Conservation (phyloP, 768 basidiomycete species). For the Austroboletus eburneus region DNA sequence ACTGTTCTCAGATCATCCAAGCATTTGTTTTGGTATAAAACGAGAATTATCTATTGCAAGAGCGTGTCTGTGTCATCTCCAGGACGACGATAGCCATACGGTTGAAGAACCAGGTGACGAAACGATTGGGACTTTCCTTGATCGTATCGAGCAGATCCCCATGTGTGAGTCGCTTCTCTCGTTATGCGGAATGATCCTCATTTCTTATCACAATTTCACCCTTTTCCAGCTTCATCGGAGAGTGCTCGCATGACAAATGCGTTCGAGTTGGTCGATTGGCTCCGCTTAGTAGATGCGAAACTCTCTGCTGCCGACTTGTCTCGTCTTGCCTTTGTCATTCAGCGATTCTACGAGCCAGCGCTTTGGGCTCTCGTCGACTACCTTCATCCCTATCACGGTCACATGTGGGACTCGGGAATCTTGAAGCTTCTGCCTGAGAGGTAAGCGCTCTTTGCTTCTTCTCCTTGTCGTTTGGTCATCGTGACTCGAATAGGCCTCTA, state of each 20-base stretch:
- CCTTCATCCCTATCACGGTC: conserved; percentile 39
- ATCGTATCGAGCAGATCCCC: conserved; percentile 37
- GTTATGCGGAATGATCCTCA: neutral
- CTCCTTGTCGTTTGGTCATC: neutral
- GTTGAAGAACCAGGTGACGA: neutral
- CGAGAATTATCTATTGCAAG: conserved; percentile 44
- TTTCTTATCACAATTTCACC: neutral
- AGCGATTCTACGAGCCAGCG: conserved; percentile 39
- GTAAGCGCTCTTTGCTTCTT: conserved; percentile 21
- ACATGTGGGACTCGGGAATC: conserved; percentile 39
- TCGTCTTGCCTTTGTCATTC: conserved; percentile 38
- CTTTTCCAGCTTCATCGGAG: conserved; percentile 36
- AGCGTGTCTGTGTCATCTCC: conserved; percentile 32
- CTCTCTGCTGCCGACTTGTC: conserved; percentile 36
- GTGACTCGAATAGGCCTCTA: conserved; percentile 6
- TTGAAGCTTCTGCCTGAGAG: conserved; percentile 10
- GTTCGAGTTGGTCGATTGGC: conserved; percentile 60
- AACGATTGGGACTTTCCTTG: conserved; percentile 42
- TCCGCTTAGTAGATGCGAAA: conserved; percentile 43
- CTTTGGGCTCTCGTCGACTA: conserved; percentile 41
- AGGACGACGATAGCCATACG: conserved; percentile 4
- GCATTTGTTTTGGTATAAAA: conserved; percentile 37
- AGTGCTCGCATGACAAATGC: conserved; percentile 37
- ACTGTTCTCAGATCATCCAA: conserved; percentile 33
- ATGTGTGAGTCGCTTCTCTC: conserved; percentile 40